These are phyloP conservation scores for Pneumocystis murina DNA, from an alignment of 1,139 yeast genomes.

Conservation along the genomic window DNA sequence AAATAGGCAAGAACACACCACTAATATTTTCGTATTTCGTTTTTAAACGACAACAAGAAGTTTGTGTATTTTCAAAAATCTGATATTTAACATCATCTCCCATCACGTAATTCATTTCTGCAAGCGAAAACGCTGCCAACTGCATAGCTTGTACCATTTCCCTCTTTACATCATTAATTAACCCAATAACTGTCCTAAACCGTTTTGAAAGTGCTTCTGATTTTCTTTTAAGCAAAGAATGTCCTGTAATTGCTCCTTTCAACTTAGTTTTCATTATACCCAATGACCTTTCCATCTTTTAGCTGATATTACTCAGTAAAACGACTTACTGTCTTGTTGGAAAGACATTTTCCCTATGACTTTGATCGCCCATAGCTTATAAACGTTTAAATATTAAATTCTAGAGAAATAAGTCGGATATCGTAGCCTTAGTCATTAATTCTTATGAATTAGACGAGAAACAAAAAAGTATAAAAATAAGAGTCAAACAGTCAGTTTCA, in stretches of 20 bases:
- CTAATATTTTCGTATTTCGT: slow-evolving; percentile 93
- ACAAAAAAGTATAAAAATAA: no score
- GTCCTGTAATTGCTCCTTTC: slow-evolving; percentile 96
- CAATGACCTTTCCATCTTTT: slow-evolving; percentile 40
- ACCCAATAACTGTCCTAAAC: slow-evolving; percentile 83
- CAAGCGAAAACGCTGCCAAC: slow-evolving; percentile 90
- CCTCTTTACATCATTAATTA: slow-evolving; percentile 89
- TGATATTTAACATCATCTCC: slow-evolving; percentile 91
- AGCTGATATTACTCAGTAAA: neutral
- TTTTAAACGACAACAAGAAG: slow-evolving; percentile 74
- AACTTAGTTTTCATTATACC: slow-evolving; percentile 88
- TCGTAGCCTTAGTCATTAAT: no score
- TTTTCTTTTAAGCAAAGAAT: slow-evolving; percentile 80
- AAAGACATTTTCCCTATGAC: slow-evolving; percentile 30
- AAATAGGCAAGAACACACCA: slow-evolving; percentile 88
- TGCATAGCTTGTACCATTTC: slow-evolving; percentile 99
- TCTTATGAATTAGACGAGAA: no score
- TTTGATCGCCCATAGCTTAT: neutral
- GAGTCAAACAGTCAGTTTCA: no score
- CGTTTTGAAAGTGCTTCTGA: slow-evolving; percentile 94
- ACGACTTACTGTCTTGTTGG: slow-evolving; percentile 59
- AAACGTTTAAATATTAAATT: neutral
- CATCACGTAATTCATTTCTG: slow-evolving; percentile 93
- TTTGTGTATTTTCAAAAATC: slow-evolving; percentile 81
- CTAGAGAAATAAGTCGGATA: neutral